These are phyloP conservation scores for Obelidium mucronatum DNA, from an alignment of 192 early-diverging fungal genomes.

Conservation along the genomic window DNA sequence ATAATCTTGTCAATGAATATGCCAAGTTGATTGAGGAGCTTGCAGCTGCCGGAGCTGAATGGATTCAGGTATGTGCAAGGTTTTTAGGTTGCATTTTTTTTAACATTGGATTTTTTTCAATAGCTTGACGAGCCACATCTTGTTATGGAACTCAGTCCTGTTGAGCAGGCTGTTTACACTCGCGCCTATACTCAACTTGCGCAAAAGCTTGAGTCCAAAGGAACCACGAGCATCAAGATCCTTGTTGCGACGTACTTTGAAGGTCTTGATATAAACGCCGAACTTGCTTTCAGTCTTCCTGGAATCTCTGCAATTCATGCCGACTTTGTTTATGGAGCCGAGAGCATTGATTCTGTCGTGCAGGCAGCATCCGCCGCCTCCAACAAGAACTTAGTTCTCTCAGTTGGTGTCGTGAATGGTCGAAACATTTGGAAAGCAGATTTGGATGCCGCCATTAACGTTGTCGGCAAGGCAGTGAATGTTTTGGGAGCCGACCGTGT, in stretches of 20 bases:
- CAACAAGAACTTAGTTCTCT: constrained; percentile 71
- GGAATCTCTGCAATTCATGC: constrained; percentile 85
- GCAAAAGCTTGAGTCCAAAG: constrained; percentile 46
- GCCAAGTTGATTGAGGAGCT: constrained; percentile 77
- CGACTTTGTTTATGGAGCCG: constrained; percentile 86
- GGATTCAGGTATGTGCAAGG: constrained; percentile 71
- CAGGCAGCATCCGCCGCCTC: constrained; percentile 47
- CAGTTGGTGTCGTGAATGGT: constrained; percentile 94
- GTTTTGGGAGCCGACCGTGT: constrained; percentile 76
- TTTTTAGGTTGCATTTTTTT: neutral
- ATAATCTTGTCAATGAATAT: constrained; percentile 83
- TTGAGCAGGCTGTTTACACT: constrained; percentile 59
- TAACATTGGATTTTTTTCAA: neutral
- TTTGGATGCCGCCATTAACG: constrained; percentile 72
- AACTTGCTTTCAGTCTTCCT: constrained; percentile 70
- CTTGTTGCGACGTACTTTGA: constrained; percentile 96
- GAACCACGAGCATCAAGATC: constrained; percentile 63
- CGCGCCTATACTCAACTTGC: constrained; percentile 71
- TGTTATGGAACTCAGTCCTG: constrained; percentile 64
- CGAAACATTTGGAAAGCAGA: constrained; percentile 99
- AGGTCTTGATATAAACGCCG: constrained; percentile 71
- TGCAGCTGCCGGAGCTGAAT: constrained; percentile 77
- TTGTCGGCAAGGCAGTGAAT: constrained; percentile 70
- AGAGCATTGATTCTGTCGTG: constrained; percentile 79
- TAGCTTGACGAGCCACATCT: constrained; percentile 82